A percentile compares a stretch with the other conserved stretches of the same genome.
These are phyloP conservation scores for Lepidium didymum DNA, from an alignment of 345 rosid genomes.

Conservation along the genomic window DNA sequence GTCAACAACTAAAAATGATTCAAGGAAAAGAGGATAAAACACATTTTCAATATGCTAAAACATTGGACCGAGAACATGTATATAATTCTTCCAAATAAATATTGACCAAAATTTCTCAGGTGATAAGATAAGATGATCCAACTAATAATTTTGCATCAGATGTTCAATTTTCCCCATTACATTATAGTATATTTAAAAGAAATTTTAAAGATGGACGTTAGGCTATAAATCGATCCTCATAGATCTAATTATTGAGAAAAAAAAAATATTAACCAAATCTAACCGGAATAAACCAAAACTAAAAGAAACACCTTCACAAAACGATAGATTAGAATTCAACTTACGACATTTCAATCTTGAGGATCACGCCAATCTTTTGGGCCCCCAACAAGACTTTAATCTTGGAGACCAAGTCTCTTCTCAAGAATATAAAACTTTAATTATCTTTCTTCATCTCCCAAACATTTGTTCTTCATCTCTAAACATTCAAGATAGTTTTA, in stretches of 20 bases:
- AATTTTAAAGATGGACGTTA: too few species aligned
- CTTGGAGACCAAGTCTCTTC: conserved; percentile 6
- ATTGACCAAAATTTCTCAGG: neutral
- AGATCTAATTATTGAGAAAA: too few species aligned
- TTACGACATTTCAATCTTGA: neutral
- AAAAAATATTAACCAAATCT: neutral
- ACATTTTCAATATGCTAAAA: too few species aligned
- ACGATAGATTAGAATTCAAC: conserved; percentile 13
- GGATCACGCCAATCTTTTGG: neutral
- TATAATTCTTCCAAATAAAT: too few species aligned
- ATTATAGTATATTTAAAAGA: too few species aligned
- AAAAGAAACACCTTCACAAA: neutral
- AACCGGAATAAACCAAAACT: neutral
- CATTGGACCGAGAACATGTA: too few species aligned
- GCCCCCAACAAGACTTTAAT: neutral
- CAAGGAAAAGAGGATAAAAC: too few species aligned
- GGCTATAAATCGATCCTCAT: too few species aligned
- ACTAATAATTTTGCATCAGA: too few species aligned
- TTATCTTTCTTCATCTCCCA: neutral
- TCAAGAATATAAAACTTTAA: neutral
- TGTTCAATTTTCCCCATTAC: too few species aligned
- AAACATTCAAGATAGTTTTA: neutral
- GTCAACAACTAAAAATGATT: too few species aligned
- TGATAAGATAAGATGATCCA: too few species aligned
- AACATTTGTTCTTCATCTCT: neutral